Conservation (phyloP, 2,329 filamentous ascomycete species). For the Penicillium sp. region DNA sequence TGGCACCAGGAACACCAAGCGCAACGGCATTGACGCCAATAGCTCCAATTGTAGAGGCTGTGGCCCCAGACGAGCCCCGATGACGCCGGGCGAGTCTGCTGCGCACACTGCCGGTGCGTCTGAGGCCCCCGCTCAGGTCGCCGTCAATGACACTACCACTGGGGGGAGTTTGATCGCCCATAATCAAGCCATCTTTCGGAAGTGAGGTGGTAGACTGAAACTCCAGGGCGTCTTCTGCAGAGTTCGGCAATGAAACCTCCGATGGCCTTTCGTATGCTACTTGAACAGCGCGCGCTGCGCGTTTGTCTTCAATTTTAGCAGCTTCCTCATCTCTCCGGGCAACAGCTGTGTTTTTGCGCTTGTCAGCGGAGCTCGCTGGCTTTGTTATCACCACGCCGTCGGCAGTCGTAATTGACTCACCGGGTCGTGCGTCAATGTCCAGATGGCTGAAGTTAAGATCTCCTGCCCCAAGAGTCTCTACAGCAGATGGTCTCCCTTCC, state of each 20-base stretch:
- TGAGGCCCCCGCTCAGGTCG: slow-evolving; percentile 47
- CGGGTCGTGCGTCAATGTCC: slow-evolving; percentile 51
- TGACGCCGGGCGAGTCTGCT: slow-evolving; percentile 60
- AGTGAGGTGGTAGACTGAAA: slow-evolving; percentile 25
- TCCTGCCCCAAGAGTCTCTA: slow-evolving; percentile 81
- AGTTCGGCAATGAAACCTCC: slow-evolving; percentile 34
- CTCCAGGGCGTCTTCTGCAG: slow-evolving; percentile 30
- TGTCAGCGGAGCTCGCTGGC: slow-evolving; percentile 25
- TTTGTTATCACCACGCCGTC: slow-evolving; percentile 35
- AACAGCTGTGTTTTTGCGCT: slow-evolving; percentile 31
- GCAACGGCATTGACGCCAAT: slow-evolving; percentile 62
- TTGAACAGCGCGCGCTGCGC: slow-evolving; percentile 52
- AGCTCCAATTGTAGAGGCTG: slow-evolving; percentile 60
- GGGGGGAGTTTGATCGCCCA: slow-evolving; percentile 58
- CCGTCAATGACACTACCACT: slow-evolving; percentile 57
- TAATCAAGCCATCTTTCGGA: slow-evolving; percentile 23
- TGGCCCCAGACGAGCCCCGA: slow-evolving; percentile 70
- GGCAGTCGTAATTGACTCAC: slow-evolving; percentile 29
- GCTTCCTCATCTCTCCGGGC: slow-evolving; percentile 44
- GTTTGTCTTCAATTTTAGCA: slow-evolving; percentile 51
- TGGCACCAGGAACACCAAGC: slow-evolving; percentile 55
- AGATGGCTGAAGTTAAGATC: slow-evolving; percentile 83
- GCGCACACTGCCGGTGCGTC: slow-evolving; percentile 59
- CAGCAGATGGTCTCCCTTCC: slow-evolving; percentile 60
- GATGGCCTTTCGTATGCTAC: slow-evolving; percentile 47